Percentiles rank a stretch among this genome's conserved stretches.
phyloP scores from a whole-genome alignment of 2,329 filamentous ascomycete species.

The Colletotrichum nymphaeae region DNA sequence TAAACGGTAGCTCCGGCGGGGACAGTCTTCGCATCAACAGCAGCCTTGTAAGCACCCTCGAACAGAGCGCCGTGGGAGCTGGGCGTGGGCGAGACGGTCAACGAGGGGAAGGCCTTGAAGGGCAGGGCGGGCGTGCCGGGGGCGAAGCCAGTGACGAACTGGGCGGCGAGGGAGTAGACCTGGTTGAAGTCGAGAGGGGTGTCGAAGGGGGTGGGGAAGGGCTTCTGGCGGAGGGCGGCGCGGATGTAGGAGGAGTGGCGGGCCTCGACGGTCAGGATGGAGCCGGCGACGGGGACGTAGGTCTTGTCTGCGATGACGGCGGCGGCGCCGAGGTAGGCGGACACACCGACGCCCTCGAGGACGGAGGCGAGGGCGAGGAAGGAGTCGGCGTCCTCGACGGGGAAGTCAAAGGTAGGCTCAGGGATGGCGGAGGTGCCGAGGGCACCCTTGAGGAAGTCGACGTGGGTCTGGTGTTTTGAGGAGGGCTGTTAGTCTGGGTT shows the following conservation, averaged over 20 bases:
- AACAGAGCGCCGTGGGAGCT: conserved; percentile 40
- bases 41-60: conserved; percentile 38
- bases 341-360: conserved; percentile 74
- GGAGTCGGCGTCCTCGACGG: conserved; percentile 63
- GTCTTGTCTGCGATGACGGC: conserved; percentile 65
- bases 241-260: conserved; percentile 74
- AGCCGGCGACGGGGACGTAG: conserved; percentile 70
- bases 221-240: conserved; percentile 55
- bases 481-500: not conserved
- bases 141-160: conserved; percentile 71
- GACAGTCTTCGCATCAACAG: conserved; percentile 28
- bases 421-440: conserved; percentile 59
- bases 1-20: conserved; percentile 38
- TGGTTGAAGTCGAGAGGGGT: conserved; percentile 67
- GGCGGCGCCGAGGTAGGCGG: conserved; percentile 72
- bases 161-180: conserved; percentile 73
- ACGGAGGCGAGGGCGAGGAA: conserved; percentile 73
- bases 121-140: conserved; percentile 64
- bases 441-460: conserved; percentile 63
- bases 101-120: conserved; percentile 68
- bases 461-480: conserved; percentile 56
- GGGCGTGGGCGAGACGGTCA: conserved; percentile 47
- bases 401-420: conserved; percentile 61
- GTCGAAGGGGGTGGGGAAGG: conserved; percentile 71
- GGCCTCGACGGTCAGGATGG: conserved; percentile 73